Evolutionary conservation across 106 monocot genomes (phyloP).

Genomic region (Dendrobium officinale): DNA sequence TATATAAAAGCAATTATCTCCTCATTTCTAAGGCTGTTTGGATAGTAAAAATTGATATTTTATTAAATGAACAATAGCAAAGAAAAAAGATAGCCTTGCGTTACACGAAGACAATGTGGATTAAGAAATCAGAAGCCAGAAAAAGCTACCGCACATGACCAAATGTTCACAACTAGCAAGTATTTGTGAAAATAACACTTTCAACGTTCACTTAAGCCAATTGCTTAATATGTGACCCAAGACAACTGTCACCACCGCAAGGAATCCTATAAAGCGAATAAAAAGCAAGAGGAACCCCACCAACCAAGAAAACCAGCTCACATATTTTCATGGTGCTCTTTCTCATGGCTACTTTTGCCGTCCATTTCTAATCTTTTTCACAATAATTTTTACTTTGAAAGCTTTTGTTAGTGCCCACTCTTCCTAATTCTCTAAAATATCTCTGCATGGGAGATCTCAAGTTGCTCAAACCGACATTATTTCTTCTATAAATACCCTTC

Average conservation of each 20-base stretch:
- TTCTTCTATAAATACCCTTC: slow-evolving; percentile 35
- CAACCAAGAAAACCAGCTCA: slow-evolving; percentile 3
- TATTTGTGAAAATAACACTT: no score
- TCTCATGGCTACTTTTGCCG: not conserved
- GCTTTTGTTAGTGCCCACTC: slow-evolving; percentile 12
- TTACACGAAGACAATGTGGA: no score
- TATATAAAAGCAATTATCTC: no score
- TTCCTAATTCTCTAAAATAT: not conserved
- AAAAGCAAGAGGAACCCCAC: not conserved
- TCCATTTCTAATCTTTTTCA: not conserved
- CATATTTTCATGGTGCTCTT: not conserved
- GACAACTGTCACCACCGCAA: not conserved
- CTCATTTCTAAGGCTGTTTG: no score
- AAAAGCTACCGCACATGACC: no score
- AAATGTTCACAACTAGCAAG: no score
- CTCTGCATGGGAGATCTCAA: not conserved
- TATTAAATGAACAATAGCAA: no score
- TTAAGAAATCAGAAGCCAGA: no score
- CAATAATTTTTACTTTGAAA: not conserved
- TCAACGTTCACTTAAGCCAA: no score
- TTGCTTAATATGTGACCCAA: not conserved
- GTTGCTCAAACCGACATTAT: not conserved
- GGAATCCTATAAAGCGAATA: not conserved
- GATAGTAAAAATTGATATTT: no score
- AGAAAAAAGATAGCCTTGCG: no score